Conservation (phyloP, 2,329 filamentous ascomycete species). For the Pseudovirgaria hyperparasitica region DNA sequence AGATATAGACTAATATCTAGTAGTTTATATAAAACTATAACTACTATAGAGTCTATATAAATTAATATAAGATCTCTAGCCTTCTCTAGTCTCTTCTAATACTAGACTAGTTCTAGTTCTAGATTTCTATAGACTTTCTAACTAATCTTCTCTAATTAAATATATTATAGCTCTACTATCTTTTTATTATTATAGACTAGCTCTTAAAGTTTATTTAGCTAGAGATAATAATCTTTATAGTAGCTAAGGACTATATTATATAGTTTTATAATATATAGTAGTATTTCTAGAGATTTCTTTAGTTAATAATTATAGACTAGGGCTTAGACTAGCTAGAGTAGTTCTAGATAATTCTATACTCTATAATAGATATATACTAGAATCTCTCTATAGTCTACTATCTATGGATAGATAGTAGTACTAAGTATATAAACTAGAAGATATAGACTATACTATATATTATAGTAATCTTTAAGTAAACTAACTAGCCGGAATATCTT, state of each 20-base stretch:
- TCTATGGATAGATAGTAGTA: constrained; percentile 4
- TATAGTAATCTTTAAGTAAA: constrained; percentile 3
- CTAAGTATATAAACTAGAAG: constrained; percentile 4
- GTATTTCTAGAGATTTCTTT: constrained; percentile 3
- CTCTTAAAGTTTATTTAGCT: constrained; percentile 3
- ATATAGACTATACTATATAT: constrained; percentile 3
- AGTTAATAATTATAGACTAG: constrained; percentile 3
- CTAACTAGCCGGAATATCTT: constrained; percentile 2
- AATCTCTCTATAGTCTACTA: constrained; percentile 3
- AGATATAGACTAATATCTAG: constrained; percentile 2
- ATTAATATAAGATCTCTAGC: constrained; percentile 1
- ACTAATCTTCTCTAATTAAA: not conserved
- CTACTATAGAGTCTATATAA: constrained; percentile 4
- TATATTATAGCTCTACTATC: constrained; percentile 1
- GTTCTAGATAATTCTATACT: constrained; percentile 4
- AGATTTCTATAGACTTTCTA: constrained; percentile 4
- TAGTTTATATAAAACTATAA: constrained; percentile 4
- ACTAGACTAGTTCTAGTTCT: constrained; percentile 4
- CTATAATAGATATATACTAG: constrained; percentile 3
- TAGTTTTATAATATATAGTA: constrained; percentile 4
- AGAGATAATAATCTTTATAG: constrained; percentile 3
- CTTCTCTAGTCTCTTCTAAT: constrained; percentile 3
- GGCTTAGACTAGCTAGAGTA: constrained; percentile 3
- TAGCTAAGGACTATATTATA: constrained; percentile 3
- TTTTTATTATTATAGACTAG: constrained; percentile 3